Conservation (phyloP, 1,284 basidiomycete species). For the Cryptococcus sp. region DNA sequence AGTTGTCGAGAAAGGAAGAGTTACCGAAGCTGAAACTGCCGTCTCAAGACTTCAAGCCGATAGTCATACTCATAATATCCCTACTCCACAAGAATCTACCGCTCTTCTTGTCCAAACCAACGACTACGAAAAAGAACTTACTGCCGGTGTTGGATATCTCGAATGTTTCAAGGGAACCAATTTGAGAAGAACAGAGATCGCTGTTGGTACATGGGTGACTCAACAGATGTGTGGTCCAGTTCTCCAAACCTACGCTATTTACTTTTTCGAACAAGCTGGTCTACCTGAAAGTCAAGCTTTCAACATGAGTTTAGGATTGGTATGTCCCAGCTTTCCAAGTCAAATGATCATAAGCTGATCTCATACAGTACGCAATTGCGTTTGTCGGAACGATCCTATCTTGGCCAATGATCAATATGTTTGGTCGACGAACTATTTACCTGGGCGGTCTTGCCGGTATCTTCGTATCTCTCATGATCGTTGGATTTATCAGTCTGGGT, state of each 20-base stretch:
- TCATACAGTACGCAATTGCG: not conserved
- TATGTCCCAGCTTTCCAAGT: slow-evolving; percentile 2
- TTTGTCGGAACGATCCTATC: slow-evolving; percentile 43
- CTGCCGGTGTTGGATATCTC: slow-evolving; percentile 32
- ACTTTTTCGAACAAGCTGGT: slow-evolving; percentile 47
- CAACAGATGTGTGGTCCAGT: slow-evolving; percentile 32
- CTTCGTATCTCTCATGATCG: slow-evolving; percentile 43
- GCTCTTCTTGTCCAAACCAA: slow-evolving; percentile 46
- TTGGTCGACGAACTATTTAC: slow-evolving; percentile 9
- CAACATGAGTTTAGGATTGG: slow-evolving; percentile 42
- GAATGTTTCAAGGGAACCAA: slow-evolving; percentile 48
- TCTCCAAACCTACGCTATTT: slow-evolving; percentile 12
- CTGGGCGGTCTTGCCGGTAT: slow-evolving; percentile 40
- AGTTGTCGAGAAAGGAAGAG: slow-evolving; percentile 23
- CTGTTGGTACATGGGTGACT: slow-evolving; percentile 25
- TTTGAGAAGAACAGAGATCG: slow-evolving; percentile 47
- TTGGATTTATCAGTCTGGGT: slow-evolving; percentile 27
- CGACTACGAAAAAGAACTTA: slow-evolving; percentile 21
- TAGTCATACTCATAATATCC: slow-evolving; percentile 1
- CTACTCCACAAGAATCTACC: slow-evolving; percentile 27
- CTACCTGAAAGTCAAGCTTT: slow-evolving; percentile 34
- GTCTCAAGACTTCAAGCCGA: slow-evolving; percentile 15
- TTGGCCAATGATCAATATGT: slow-evolving; percentile 31
- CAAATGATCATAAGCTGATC: not conserved
- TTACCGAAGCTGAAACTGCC: slow-evolving; percentile 21